These are phyloP conservation scores for Rhododendron williamsianum DNA, from an alignment of 148 eudicot genomes.

Conservation along the genomic window DNA sequence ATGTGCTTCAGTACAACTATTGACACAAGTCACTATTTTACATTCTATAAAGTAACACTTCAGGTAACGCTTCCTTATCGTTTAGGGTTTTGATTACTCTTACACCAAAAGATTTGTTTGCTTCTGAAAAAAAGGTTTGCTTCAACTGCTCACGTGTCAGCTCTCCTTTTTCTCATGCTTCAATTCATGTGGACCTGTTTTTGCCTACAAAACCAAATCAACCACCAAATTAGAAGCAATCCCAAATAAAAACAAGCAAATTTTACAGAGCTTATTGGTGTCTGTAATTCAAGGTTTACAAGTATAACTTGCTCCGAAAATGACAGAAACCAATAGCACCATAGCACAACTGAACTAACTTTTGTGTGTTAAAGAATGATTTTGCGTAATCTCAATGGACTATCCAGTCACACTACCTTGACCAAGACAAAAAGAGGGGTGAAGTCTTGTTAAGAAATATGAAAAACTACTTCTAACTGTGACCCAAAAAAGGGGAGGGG, in stretches of 20 bases:
- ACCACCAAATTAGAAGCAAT: not conserved
- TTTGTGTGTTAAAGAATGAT: not conserved
- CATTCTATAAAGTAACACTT: not conserved
- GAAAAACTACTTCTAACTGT: not conserved
- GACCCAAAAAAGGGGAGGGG: not conserved
- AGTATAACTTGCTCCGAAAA: not conserved
- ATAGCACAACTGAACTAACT: not conserved
- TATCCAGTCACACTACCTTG: not conserved
- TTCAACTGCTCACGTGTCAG: not conserved
- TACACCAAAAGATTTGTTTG: not conserved
- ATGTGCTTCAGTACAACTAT: not conserved
- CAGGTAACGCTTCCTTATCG: not conserved
- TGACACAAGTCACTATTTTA: not conserved
- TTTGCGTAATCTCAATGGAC: not conserved
- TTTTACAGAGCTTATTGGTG: not conserved
- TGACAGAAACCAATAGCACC: not conserved
- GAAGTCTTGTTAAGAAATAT: not conserved
- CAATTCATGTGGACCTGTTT: conserved; percentile 3
- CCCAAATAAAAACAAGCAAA: not conserved
- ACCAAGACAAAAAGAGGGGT: not conserved
- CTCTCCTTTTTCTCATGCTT: not conserved
- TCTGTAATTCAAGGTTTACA: not conserved
- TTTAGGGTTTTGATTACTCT: not conserved
- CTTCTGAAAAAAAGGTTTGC: not conserved
- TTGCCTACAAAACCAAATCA: conserved; percentile 3